Conservation (phyloP, 2,329 filamentous ascomycete species). For the Cytospora leucostoma region DNA sequence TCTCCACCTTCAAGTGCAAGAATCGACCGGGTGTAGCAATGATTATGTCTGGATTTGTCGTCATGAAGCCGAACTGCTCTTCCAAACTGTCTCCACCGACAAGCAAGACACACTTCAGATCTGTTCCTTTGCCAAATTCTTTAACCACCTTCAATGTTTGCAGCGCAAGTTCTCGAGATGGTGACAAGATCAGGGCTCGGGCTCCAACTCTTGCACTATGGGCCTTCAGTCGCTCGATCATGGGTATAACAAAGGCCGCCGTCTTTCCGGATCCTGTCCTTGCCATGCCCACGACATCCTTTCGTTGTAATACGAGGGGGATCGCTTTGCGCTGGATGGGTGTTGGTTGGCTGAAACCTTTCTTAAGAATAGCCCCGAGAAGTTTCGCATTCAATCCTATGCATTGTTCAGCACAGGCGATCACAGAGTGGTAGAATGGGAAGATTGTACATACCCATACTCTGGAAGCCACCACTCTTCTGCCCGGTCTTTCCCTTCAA, state of each 20-base stretch:
- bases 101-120: slow-evolving; percentile 84
- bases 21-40: slow-evolving; percentile 97
- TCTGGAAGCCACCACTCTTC: slow-evolving; percentile 91
- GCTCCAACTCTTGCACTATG: slow-evolving; percentile 87
- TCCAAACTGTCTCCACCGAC: slow-evolving; percentile 95
- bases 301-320: slow-evolving; percentile 81
- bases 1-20: slow-evolving; percentile 94
- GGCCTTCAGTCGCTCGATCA: slow-evolving; percentile 89
- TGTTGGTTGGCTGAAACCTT: slow-evolving; percentile 94
- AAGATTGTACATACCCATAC: slow-evolving; percentile 67
- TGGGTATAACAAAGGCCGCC: slow-evolving; percentile 95
- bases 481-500: slow-evolving; percentile 84
- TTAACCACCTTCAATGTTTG: slow-evolving; percentile 97
- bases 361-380: slow-evolving; percentile 86
- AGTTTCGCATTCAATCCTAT: slow-evolving; percentile 75
- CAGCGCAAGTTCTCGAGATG: slow-evolving; percentile 88
- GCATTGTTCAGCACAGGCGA: slow-evolving; percentile 22
- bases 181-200: slow-evolving; percentile 84
- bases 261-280: slow-evolving; percentile 99
- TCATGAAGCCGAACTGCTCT: slow-evolving; percentile 92
- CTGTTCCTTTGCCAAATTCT: slow-evolving; percentile 86
- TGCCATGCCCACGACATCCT: slow-evolving; percentile 99
- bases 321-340: slow-evolving; percentile 98
- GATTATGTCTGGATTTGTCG: slow-evolving; percentile 92
- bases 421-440: not conserved